phyloP scores from a whole-genome alignment of 1,284 basidiomycete species.

The Moesziomyces sp. region DNA sequence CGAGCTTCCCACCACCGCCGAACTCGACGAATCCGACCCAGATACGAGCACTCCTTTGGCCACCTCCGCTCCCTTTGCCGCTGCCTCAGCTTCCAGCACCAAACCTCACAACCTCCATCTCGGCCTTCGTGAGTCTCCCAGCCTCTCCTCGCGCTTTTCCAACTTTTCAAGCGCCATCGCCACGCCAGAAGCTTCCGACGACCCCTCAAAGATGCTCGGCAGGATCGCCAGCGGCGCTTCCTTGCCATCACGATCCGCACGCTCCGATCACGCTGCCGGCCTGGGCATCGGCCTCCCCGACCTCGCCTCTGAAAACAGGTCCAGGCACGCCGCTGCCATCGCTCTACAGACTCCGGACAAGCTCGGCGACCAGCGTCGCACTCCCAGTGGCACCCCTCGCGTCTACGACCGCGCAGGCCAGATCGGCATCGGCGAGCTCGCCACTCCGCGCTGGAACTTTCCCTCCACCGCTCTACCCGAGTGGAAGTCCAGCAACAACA shows the following conservation, averaged over 20 bases:
- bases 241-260: slow-evolving; percentile 3
- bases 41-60: slow-evolving; percentile 27
- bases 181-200: slow-evolving; percentile 40
- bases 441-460: slow-evolving; percentile 88
- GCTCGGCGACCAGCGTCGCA: slow-evolving; percentile 18
- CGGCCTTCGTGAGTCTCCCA: slow-evolving; percentile 34
- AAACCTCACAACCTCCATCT: slow-evolving; percentile 39
- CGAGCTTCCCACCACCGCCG: slow-evolving; percentile 25
- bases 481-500: slow-evolving; percentile 16
- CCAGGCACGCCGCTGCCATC: not conserved
- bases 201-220: slow-evolving; percentile 25
- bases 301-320: slow-evolving; percentile 14
- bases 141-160: slow-evolving; percentile 51
- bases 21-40: slow-evolving; percentile 24
- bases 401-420: slow-evolving; percentile 82
- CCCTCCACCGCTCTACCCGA: slow-evolving; percentile 23
- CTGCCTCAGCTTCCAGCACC: not conserved
- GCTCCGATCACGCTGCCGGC: slow-evolving; percentile 15
- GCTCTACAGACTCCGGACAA: slow-evolving; percentile 49
- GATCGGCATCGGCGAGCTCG: slow-evolving; percentile 93
- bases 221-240: slow-evolving; percentile 9
- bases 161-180: slow-evolving; percentile 50
- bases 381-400: slow-evolving; percentile 29
- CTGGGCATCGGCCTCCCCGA: slow-evolving; percentile 54
- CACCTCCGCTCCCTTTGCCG: slow-evolving; percentile 21